A percentile compares a stretch with the other conserved stretches of the same genome.
phyloP scores from a whole-genome alignment of 225 moss, liverwort and hornwort species.

The Asterella californica region DNA sequence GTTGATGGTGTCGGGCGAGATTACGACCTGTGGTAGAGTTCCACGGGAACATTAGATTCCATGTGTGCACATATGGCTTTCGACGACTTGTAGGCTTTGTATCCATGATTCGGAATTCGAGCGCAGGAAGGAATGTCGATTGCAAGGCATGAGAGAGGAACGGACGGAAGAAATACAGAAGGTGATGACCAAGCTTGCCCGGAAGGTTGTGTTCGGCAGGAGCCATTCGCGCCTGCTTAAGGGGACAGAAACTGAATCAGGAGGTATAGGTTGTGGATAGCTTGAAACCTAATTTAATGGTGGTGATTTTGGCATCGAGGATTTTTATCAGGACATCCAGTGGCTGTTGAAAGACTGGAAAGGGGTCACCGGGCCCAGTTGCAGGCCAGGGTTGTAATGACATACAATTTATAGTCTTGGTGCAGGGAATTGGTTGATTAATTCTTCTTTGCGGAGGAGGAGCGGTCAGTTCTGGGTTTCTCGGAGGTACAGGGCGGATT shows the following conservation, averaged over 20 bases:
- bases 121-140: background rate
- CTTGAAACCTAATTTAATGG: constrained; percentile 8
- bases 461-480: background rate
- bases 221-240: background rate
- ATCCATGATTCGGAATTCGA: background rate
- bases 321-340: background rate
- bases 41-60: background rate
- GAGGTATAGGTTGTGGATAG: background rate
- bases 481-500: background rate
- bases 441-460: background rate
- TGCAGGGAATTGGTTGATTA: background rate
- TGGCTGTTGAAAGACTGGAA: background rate
- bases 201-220: background rate
- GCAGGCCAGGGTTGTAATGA: background rate
- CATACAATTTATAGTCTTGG: background rate
- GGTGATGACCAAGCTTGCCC: background rate
- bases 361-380: background rate
- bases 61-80: background rate
- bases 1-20: background rate
- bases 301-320: background rate
- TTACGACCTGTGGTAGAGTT: background rate
- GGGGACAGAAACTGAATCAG: background rate
- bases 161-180: background rate
- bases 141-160: background rate
- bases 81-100: background rate